phyloP scores from a whole-genome alignment of 441 rosid species.

The Pelargonium citronellum region DNA sequence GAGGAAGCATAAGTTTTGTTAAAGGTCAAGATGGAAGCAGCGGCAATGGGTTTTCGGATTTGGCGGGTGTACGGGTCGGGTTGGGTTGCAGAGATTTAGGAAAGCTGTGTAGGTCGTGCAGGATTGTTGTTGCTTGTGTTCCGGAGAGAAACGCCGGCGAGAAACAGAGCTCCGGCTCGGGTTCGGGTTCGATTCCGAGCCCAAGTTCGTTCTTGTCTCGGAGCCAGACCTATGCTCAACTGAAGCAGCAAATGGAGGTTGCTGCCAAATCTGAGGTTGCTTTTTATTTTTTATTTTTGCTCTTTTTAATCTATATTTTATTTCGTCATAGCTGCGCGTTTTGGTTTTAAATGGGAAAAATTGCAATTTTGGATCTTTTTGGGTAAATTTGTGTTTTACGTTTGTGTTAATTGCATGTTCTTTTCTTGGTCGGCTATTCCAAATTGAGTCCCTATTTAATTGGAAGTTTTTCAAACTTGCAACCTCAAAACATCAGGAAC shows the following conservation, averaged over 20 bases:
- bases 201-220: conserved; percentile 34
- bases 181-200: conserved; percentile 19
- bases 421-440: no score
- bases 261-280: conserved; percentile 65
- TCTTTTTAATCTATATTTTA: background rate
- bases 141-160: conserved; percentile 31
- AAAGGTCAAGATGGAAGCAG: conserved; percentile 16
- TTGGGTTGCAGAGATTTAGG: conserved; percentile 16
- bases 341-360: no score
- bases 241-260: conserved; percentile 58
- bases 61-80: conserved; percentile 17
- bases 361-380: background rate
- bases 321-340: background rate
- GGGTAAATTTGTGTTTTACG: background rate
- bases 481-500: no score
- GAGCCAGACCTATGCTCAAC: conserved; percentile 49
- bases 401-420: background rate
- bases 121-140: conserved; percentile 31
- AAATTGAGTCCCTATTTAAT: no score
- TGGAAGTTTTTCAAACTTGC: no score
- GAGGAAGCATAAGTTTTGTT: conserved; percentile 16
- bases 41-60: conserved; percentile 11
- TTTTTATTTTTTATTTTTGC: background rate
- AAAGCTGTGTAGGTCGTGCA: conserved; percentile 18
- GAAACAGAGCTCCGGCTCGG: conserved; percentile 30